Conservation (phyloP, 345 rosid species). For the Heritiera littoralis region DNA sequence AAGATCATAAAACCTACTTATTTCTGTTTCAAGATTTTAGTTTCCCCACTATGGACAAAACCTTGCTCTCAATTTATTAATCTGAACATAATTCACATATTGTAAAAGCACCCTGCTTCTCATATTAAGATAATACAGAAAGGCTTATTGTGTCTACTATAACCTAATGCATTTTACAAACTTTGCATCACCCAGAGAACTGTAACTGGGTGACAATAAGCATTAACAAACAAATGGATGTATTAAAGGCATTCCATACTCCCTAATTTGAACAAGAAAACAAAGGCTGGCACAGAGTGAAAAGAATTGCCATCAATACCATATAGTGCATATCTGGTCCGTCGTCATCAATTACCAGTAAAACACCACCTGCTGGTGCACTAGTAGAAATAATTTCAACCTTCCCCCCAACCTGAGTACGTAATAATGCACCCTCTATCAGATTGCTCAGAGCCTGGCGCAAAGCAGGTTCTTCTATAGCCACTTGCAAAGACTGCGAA, state of each 20-base stretch:
- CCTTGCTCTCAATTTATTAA: background rate
- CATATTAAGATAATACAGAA: background rate
- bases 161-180: background rate
- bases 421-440: conserved; percentile 92
- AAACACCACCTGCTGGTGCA: conserved; percentile 86
- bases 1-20: background rate
- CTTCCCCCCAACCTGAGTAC: conserved; percentile 78
- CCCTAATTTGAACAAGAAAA: background rate
- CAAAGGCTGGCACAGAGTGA: background rate
- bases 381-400: conserved; percentile 64
- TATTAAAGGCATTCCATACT: background rate
- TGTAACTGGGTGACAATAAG: background rate
- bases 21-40: background rate
- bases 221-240: background rate
- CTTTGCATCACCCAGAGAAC: background rate
- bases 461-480: conserved; percentile 82
- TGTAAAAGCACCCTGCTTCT: background rate
- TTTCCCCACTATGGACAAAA: background rate
- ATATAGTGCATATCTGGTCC: conserved; percentile 96
- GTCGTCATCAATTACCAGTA: conserved; percentile 81
- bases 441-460: conserved; percentile 93
- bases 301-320: conserved; percentile 44
- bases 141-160: background rate
- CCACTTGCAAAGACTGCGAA: conserved; percentile 62
- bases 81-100: background rate